phyloP scores from a whole-genome alignment of 1,284 basidiomycete genomes.

The Leccinum fallax region DNA sequence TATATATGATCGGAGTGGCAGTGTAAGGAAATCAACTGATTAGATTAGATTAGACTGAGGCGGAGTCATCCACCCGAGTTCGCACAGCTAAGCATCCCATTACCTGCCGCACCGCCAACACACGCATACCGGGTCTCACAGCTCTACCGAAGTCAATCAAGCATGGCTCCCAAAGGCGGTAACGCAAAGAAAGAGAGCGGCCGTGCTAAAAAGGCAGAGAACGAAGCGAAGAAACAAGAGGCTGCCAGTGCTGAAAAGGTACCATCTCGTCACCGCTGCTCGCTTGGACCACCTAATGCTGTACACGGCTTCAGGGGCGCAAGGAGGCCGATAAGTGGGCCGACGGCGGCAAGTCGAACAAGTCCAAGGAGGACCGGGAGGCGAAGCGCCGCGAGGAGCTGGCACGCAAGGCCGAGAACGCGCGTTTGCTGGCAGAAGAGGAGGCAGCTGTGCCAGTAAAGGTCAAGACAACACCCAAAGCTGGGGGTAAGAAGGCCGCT shows the following conservation, averaged over 20 bases:
- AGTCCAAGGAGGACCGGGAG: conserved; percentile 71
- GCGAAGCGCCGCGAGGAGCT: conserved; percentile 75
- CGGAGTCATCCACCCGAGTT: conserved; percentile 3
- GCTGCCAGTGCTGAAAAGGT: conserved; percentile 63
- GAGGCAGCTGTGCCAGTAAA: conserved; percentile 71
- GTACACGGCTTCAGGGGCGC: conserved; percentile 53
- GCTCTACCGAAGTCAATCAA: conserved; percentile 4
- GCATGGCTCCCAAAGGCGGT: conserved; percentile 82
- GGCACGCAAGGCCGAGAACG: conserved; percentile 76
- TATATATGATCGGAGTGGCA: conserved; percentile 25
- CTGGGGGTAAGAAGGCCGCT: conserved; percentile 57
- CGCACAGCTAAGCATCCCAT: conserved; percentile 10
- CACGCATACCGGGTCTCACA: conserved; percentile 3
- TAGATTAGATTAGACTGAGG: conserved; percentile 34
- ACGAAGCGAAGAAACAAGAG: conserved; percentile 78
- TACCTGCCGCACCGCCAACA: conserved; percentile 6
- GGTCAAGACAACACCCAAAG: conserved; percentile 67
- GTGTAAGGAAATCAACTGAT: conserved; percentile 19
- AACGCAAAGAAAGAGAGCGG: conserved; percentile 91
- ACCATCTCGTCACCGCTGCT: conserved; percentile 13
- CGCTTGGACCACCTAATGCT: conserved; percentile 6
- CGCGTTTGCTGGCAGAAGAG: conserved; percentile 81
- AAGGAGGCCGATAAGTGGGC: conserved; percentile 83
- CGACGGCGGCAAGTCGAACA: conserved; percentile 67
- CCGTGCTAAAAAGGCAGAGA: conserved; percentile 90